phyloP scores from a whole-genome alignment of 495 filamentous ascomycete genomes.

The Daldinia vernicosa region DNA sequence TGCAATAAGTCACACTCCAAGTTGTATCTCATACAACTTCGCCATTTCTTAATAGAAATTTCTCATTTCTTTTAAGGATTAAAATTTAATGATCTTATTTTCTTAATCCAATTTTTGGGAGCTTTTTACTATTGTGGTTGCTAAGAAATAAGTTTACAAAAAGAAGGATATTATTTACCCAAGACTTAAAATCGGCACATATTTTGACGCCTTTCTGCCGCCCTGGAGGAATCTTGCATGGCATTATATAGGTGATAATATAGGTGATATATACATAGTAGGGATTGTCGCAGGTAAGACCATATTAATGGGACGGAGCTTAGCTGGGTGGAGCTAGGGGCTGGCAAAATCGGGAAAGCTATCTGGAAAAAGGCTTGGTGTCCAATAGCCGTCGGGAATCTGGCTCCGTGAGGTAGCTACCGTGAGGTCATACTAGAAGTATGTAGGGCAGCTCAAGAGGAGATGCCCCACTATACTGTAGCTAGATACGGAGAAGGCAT shows the following conservation, averaged over 20 bases:
- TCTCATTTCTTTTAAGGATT: too few relatives aligned
- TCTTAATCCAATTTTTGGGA: too few relatives aligned
- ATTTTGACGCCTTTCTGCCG: too few relatives aligned
- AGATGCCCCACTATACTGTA: slow-evolving; percentile 8
- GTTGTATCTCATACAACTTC: too few relatives aligned
- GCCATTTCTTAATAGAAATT: too few relatives aligned
- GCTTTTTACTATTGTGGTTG: too few relatives aligned
- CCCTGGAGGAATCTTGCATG: slow-evolving; percentile 28
- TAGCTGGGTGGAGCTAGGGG: slow-evolving; percentile 30
- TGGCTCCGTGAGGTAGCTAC: slow-evolving; percentile 41
- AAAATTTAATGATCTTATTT: too few relatives aligned
- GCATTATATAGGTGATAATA: slow-evolving; percentile 22
- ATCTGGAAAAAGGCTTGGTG: slow-evolving; percentile 43
- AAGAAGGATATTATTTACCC: too few relatives aligned
- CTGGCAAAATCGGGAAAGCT: slow-evolving; percentile 39
- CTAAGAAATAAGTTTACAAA: too few relatives aligned
- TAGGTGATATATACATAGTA: slow-evolving; percentile 15
- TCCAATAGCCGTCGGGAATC: slow-evolving; percentile 39
- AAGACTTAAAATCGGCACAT: too few relatives aligned
- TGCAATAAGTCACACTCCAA: too few relatives aligned
- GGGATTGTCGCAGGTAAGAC: slow-evolving; percentile 22
- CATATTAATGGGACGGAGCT: slow-evolving; percentile 35
- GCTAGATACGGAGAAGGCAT: slow-evolving; percentile 20
- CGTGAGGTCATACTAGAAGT: slow-evolving; percentile 37
- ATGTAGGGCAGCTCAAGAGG: slow-evolving; percentile 2